A percentile compares a stretch with the other conserved stretches of the same genome.
These are phyloP conservation scores for Nigrograna mackinnonii DNA, from an alignment of 2,329 filamentous ascomycete genomes.

Conservation along the genomic window DNA sequence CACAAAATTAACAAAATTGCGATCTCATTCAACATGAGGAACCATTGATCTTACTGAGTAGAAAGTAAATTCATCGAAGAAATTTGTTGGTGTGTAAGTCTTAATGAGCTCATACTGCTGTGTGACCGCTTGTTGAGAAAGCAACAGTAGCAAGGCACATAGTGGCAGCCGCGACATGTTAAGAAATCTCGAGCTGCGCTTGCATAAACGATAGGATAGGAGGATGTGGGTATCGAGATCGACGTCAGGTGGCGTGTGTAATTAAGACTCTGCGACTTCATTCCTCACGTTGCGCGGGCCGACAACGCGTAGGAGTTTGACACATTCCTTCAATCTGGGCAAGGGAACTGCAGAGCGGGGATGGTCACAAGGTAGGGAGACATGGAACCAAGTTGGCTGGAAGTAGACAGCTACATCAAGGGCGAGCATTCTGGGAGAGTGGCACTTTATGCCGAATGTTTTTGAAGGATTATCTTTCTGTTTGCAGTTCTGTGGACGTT, in stretches of 20 bases:
- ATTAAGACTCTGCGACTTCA: slow-evolving; percentile 4
- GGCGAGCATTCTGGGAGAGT: no score
- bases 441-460: no score
- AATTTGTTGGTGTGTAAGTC: slow-evolving; percentile 28
- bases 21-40: not conserved
- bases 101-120: slow-evolving; percentile 23
- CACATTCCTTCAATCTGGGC: slow-evolving; percentile 14
- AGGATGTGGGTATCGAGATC: slow-evolving; percentile 4
- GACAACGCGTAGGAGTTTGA: slow-evolving; percentile 7
- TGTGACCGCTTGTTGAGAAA: slow-evolving; percentile 5
- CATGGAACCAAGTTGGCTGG: no score
- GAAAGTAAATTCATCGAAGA: slow-evolving; percentile 46
- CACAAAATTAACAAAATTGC: slow-evolving; percentile 2
- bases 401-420: no score
- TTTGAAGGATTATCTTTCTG: no score
- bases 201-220: slow-evolving; percentile 1
- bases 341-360: no score
- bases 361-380: no score
- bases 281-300: slow-evolving; percentile 15
- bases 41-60: slow-evolving; percentile 20
- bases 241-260: not conserved
- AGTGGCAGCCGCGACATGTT: slow-evolving; percentile 10
- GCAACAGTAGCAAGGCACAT: slow-evolving; percentile 8
- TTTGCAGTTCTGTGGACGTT: no score
- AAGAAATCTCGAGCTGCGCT: slow-evolving; percentile 8